Base-by-base conservation (phyloP, 2,329 filamentous ascomycete species). In the Penicillium sp. region DNA sequence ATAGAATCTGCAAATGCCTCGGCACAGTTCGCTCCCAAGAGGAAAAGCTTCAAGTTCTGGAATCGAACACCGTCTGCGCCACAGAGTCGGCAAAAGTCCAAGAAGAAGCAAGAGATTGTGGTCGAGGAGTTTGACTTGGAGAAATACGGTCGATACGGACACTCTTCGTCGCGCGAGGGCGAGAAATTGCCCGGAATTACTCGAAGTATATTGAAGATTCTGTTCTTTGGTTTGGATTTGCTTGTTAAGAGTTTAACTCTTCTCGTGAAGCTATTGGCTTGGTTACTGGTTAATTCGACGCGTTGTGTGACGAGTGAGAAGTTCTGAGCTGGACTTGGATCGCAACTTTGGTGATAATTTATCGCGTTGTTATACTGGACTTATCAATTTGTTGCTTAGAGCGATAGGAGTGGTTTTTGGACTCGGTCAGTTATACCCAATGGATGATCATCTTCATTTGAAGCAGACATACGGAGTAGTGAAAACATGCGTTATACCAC, bases 41-140 rank as follows among this genome's bases (percentile, higher is more conserved):
- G 53, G 28, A 62, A 55, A 39, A 50, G 46, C 33, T 47, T 61
- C 39, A 54, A 46, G 10, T 63, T 61, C 44, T 58, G 61, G 61
- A 46, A 52, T 7, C 48, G 45, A 6, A 35, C 38, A 1, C 2
- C 27, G 4, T 51, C 56, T 36, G 40, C 41, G 1, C 11, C 45
- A 13, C 39, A 31, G 24, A 28, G 20, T 3, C 30, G 22, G 14
- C 18, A 11, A 18, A 30, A 13, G 16, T 33, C 46, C 9, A 63
- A 59, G 25, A 69, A 73, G 54, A 65, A 58, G 27, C 60, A 68
- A 38, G 57, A 72, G 50, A 61, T 74, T 40, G 57, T 71, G 3
- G 57, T 74, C 35, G 69, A 74, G 40, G 74, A 77, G 49, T 73
- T 77, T 41, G 74, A 77, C 57, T 63, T 77, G 8, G 75, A 76